Base-by-base conservation (phyloP, 2,329 filamentous ascomycete species). In the Xylaria polymorpha region DNA sequence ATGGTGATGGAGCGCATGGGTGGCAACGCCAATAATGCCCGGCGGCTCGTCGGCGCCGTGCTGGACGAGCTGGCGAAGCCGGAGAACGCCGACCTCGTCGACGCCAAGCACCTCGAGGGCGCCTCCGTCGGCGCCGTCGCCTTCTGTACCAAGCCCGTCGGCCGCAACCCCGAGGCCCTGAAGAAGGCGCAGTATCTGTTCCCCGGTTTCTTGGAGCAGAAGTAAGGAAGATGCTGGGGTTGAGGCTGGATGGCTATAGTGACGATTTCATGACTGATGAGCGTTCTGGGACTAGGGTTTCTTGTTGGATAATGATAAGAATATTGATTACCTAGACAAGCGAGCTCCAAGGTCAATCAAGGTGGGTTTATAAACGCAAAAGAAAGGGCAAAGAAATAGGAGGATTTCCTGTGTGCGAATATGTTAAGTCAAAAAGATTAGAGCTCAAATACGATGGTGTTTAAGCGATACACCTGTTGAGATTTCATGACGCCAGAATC, bases 1-100 rank as follows among this genome's bases (percentile, higher is more conserved):
- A 97, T 98, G 92, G 96, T 99, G 65, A 93, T 97, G 90, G 92
- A 90, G 70, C 93, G 97, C 82, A 99, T 99, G 96, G 91, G 92
- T 79, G 92, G 94, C 74, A 99, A 99, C 82, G 87, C 92, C 61
- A 86, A 91, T 78, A 99, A 98, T 78, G 96, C 96, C 41, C 91
- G 91, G 80, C 86, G 90, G 61, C 91, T 98, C 66, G 91, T 99
- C 41, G 93, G 89, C 43, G 93, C 92, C 39, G 94, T 98, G 53
- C 85, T 99, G 64, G 93, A 98, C 80, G 91, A 94, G 81, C 85
- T 98, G 75, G 91, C 92, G 79, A 87, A 92, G 68, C 69, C 92
- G 95, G 78, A 89, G 97, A 81, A 73, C 50, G 83, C 81, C 64
- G 90, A 95, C 67, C 81, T 96, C 66, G 90, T 98, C 48, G 83